phyloP scores from a whole-genome alignment of 805 yeast species.

The Barnettozyma populi region DNA sequence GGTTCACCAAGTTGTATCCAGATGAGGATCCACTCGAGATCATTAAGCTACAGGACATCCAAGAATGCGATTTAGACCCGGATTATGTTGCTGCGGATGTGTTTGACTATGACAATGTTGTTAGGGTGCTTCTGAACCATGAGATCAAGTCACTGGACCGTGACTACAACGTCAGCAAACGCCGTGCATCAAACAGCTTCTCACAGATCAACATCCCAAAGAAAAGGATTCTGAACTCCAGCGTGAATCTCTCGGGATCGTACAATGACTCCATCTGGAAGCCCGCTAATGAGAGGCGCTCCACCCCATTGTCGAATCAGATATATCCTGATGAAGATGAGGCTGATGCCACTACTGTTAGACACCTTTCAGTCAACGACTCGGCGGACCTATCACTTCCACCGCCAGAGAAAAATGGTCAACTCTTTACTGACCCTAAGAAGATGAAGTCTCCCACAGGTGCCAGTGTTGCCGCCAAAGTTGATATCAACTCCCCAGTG shows the following conservation, averaged over 20 bases:
- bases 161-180: slow-evolving; percentile 12
- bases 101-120: slow-evolving; percentile 44
- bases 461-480: slow-evolving; percentile 16
- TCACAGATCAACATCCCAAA: slow-evolving; percentile 24
- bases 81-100: slow-evolving; percentile 64
- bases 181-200: slow-evolving; percentile 21
- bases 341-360: slow-evolving; percentile 16
- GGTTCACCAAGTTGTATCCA: slow-evolving; percentile 64
- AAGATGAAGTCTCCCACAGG: slow-evolving; percentile 15
- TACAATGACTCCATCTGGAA: slow-evolving; percentile 14
- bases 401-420: slow-evolving; percentile 22
- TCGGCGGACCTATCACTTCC: slow-evolving; percentile 30
- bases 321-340: slow-evolving; percentile 28
- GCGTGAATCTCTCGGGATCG: slow-evolving; percentile 2
- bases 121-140: slow-evolving; percentile 39
- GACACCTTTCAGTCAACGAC: slow-evolving; percentile 26
- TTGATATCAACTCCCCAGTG: slow-evolving; percentile 14
- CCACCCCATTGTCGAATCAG: slow-evolving; percentile 37
- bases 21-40: slow-evolving; percentile 49
- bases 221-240: slow-evolving; percentile 14
- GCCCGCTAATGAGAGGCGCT: slow-evolving; percentile 22
- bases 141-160: slow-evolving; percentile 30
- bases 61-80: slow-evolving; percentile 74
- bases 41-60: slow-evolving; percentile 58
- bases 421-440: slow-evolving; percentile 21